These are phyloP conservation scores for Aspergillus pseudoglaucus DNA, from an alignment of 2,329 filamentous ascomycete species.

Conservation along the genomic window DNA sequence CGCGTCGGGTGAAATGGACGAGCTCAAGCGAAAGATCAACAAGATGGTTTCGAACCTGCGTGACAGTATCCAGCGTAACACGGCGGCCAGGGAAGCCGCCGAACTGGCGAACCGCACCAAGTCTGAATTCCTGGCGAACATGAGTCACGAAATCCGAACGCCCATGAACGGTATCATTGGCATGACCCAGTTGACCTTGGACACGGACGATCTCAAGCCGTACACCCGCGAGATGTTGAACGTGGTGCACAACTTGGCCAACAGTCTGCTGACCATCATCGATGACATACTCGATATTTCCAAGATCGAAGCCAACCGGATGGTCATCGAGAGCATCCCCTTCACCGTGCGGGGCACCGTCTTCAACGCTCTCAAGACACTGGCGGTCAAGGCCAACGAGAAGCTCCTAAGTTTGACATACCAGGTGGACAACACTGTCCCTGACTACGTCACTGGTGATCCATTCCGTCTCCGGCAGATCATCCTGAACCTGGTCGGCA, in stretches of 20 bases:
- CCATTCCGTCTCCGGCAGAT: slow-evolving; percentile 95
- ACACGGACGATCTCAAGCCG: slow-evolving; percentile 88
- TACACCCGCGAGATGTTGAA: slow-evolving; percentile 98
- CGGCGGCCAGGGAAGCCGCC: slow-evolving; percentile 87
- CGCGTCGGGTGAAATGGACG: slow-evolving; percentile 97
- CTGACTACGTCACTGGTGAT: slow-evolving; percentile 91
- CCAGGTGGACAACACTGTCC: slow-evolving; percentile 85
- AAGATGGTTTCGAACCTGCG: slow-evolving; percentile 96
- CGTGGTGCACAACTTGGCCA: slow-evolving; percentile 93
- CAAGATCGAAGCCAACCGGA: slow-evolving; percentile 86
- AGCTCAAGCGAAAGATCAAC: slow-evolving; percentile 98
- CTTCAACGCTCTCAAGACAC: slow-evolving; percentile 92
- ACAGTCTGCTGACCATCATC: slow-evolving; percentile 93
- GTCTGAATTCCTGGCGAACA: slow-evolving; percentile 96
- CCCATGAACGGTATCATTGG: slow-evolving; percentile 98
- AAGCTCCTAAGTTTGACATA: slow-evolving; percentile 90
- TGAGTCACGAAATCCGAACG: slow-evolving; percentile 97
- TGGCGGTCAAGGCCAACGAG: slow-evolving; percentile 96
- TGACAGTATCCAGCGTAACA: slow-evolving; percentile 95
- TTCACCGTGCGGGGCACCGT: slow-evolving; percentile 91
- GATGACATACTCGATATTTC: slow-evolving; percentile 68
- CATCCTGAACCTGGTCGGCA: slow-evolving; percentile 93
- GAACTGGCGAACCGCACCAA: slow-evolving; percentile 97
- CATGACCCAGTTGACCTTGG: slow-evolving; percentile 93
- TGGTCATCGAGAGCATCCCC: slow-evolving; percentile 97